phyloP scores from a whole-genome alignment of 768 basidiomycete species.

The Amyloporia xantha region DNA sequence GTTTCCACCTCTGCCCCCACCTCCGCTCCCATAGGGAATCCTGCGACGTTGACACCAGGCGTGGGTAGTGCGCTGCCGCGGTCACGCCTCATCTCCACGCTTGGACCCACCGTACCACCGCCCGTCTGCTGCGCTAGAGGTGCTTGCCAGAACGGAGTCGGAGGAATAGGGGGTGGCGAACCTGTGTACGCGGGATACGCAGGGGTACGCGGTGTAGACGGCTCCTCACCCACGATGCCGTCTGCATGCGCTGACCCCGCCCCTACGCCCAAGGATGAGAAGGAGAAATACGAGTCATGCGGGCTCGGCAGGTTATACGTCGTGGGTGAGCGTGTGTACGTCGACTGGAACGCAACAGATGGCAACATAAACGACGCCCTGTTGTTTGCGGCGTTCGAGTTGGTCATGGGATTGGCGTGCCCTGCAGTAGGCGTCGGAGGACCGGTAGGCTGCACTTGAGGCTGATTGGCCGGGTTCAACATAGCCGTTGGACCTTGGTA shows the following conservation, averaged over 20 bases:
- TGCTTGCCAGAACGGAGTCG: constrained; percentile 46
- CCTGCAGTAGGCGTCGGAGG: constrained; percentile 7
- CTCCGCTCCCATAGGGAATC: constrained; percentile 26
- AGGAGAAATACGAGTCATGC: constrained; percentile 26
- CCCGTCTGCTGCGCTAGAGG: constrained; percentile 45
- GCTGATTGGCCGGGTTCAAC: constrained; percentile 24
- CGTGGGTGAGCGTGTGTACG: constrained; percentile 38
- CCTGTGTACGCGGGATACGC: constrained; percentile 54
- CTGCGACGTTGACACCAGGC: constrained; percentile 45
- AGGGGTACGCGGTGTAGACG: constrained; percentile 45
- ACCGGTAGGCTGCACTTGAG: constrained; percentile 9
- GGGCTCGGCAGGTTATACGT: constrained; percentile 39
- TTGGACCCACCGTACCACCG: constrained; percentile 43
- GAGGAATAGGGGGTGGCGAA: constrained; percentile 45
- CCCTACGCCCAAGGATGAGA: not conserved
- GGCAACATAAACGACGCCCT: constrained; percentile 26
- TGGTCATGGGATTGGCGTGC: constrained; percentile 1
- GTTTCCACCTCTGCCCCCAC: constrained; percentile 15
- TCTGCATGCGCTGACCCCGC: constrained; percentile 10
- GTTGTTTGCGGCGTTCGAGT: not conserved
- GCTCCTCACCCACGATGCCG: constrained; percentile 13
- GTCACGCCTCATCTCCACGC: constrained; percentile 64
- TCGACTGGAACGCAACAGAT: constrained; percentile 29
- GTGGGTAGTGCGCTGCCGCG: constrained; percentile 46
- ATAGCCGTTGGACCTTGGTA: constrained; percentile 24